Evolutionary conservation across 768 basidiomycete genomes (phyloP).

Genomic region (Gautieria morchelliformis): DNA sequence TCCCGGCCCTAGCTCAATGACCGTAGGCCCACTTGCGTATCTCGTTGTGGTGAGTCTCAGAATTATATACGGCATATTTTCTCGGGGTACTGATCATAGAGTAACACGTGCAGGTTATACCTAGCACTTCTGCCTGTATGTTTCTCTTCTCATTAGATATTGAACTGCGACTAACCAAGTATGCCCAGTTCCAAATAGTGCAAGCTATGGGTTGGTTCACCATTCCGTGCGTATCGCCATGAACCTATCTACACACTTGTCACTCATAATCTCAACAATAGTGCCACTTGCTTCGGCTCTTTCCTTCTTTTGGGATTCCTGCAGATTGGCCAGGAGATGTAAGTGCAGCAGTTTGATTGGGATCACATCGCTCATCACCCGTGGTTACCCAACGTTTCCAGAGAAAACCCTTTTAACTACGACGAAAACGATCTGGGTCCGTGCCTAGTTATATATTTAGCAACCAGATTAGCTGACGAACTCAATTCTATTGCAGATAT

Average conservation of each 20-base stretch:
- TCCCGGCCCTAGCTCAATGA: too few species aligned
- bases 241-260: background rate
- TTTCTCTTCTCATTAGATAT: background rate
- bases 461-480: constrained; percentile 4
- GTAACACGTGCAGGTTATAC: constrained; percentile 19
- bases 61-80: too few species aligned
- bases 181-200: constrained; percentile 41
- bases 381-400: too few species aligned
- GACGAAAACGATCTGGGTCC: constrained; percentile 56
- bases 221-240: constrained; percentile 32
- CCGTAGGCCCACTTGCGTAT: constrained; percentile 43
- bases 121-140: constrained; percentile 19
- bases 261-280: constrained; percentile 2
- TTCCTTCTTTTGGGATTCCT: constrained; percentile 60
- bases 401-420: constrained; percentile 62
- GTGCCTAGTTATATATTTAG: constrained; percentile 10
- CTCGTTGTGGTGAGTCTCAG: constrained; percentile 39
- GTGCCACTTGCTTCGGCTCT: constrained; percentile 49
- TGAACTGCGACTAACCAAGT: background rate
- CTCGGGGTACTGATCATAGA: too few species aligned
- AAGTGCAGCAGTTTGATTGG: constrained; percentile 8
- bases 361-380: too few species aligned
- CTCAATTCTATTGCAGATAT: constrained; percentile 34
- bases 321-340: constrained; percentile 61
- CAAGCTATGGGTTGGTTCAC: constrained; percentile 34